Base-by-base conservation (phyloP, 2,329 filamentous ascomycete species). In the Dactylella cylindrospora region DNA sequence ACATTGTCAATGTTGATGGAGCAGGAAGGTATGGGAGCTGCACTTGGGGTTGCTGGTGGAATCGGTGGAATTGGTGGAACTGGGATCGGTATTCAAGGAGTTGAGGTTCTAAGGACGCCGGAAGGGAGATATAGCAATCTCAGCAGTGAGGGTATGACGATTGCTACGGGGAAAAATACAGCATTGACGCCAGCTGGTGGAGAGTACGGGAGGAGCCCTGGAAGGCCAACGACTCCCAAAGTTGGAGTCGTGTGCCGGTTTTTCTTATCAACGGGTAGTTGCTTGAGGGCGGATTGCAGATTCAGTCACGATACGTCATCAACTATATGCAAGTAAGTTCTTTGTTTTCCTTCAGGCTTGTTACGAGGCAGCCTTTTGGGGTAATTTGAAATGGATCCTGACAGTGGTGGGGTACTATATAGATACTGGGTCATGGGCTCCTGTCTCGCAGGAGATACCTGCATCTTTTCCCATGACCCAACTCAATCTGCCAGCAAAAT, bases 291-390 rank as follows among this genome's bases (percentile, higher is more conserved):
- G 61, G 93, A 98, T 73, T 98, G 93, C 73, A 85, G 91, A 55
- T 98, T 97, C 74, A 95, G 90, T 68, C 93, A 98, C 73, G 91
- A 98, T 72, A 80, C 95, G 36, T 95, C 88, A 71, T 94, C 88
- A 70, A 93, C 96, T 70, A 81, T 98, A 65, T 98, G 93, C 90
- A 97, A 97, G 88, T 62, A 53, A 26, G 57, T 46, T 12, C 3
- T n/a, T 45, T 17, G 15, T 33, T 9, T 33, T 94, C 78, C 80
- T 88, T 25, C 22, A n/a, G n/a, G n/a, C n/a, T n/a, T n/a, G n/a
- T n/a, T n/a, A n/a, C n/a, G n/a, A n/a, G n/a, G n/a, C n/a, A n/a
- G n/a, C n/a, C n/a, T n/a, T n/a, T n/a, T n/a, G n/a, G n/a, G n/a
- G n/a, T n/a, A n/a, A n/a, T n/a, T n/a, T n/a, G n/a, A n/a, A n/a